A percentile compares a stretch with the other conserved stretches of the same genome.
Conservation (phyloP, 2,329 filamentous ascomycete genomes). For the Nemania sp. region DNA sequence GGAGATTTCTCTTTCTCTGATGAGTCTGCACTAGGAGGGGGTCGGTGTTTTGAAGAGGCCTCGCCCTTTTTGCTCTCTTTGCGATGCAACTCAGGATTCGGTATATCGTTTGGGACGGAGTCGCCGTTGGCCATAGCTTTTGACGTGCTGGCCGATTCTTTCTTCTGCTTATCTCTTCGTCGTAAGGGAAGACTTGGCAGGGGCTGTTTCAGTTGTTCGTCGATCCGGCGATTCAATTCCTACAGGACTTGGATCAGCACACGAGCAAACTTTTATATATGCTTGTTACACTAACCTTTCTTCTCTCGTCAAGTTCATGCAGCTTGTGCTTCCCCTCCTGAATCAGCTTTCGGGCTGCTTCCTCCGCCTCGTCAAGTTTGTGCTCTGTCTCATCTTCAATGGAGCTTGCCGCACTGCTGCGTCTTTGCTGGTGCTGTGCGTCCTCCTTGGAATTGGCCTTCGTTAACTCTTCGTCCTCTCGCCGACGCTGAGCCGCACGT, state of each 20-base stretch:
- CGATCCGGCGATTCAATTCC: conserved; percentile 50
- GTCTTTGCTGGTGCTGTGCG: conserved; percentile 36
- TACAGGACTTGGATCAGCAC: conserved; percentile 24
- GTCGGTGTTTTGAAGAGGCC: conserved; percentile 1
- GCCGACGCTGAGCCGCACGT: conserved; percentile 41
- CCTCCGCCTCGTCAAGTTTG: conserved; percentile 43
- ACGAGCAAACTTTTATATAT: no score
- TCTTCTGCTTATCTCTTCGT: conserved; percentile 32
- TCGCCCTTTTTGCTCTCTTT: conserved; percentile 23
- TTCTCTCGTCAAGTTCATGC: conserved; percentile 41
- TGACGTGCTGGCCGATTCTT: not conserved
- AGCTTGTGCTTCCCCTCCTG: conserved; percentile 43
- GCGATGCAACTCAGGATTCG: not conserved
- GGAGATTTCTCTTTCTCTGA: conserved; percentile 4
- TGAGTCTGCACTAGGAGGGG: not conserved
- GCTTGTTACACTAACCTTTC: conserved; percentile 37
- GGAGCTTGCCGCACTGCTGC: conserved; percentile 38
- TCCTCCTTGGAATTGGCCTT: conserved; percentile 40
- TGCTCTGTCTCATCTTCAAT: conserved; percentile 45
- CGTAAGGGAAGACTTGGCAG: conserved; percentile 14
- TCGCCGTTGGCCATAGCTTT: conserved; percentile 3
- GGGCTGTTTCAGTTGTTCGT: conserved; percentile 44
- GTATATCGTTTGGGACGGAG: not conserved
- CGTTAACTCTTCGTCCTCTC: conserved; percentile 45
- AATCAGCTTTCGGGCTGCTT: conserved; percentile 37